A percentile compares a stretch with the other conserved stretches of the same genome.
Conservation (phyloP, 169 alveolate genomes). For the Eimeria maxima region DNA sequence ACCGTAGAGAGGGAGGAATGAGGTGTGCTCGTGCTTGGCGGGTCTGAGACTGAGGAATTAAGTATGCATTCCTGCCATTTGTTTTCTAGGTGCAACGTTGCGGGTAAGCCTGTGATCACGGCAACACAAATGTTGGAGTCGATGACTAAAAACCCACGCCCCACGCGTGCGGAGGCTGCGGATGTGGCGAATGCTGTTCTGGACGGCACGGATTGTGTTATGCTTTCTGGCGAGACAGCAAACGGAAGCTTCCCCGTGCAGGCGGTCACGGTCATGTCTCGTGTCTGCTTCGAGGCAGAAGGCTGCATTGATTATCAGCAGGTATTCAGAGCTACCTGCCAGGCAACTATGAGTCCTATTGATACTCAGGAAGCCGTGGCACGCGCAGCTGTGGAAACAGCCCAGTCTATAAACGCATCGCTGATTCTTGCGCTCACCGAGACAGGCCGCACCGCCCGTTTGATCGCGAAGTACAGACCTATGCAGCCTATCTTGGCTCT, state of each 20-base stretch:
- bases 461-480: constrained; percentile 98
- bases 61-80: no score
- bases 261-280: constrained; percentile 92
- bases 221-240: constrained; percentile 97
- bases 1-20: neutral
- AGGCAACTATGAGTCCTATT: constrained; percentile 78
- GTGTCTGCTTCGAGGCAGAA: constrained; percentile 95
- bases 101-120: constrained; percentile 98
- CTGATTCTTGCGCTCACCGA: constrained; percentile 97
- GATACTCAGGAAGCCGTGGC: constrained; percentile 88
- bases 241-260: constrained; percentile 93
- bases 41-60: neutral
- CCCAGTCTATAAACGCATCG: constrained; percentile 90
- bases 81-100: constrained; percentile 92
- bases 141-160: constrained; percentile 98
- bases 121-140: constrained; percentile 99
- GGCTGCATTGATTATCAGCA: constrained; percentile 89
- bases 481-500: constrained; percentile 95
- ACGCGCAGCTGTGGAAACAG: constrained; percentile 89
- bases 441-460: constrained; percentile 98
- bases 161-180: constrained; percentile 99
- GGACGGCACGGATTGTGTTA: constrained; percentile 99
- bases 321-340: constrained; percentile 81
- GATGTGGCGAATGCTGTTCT: constrained; percentile 99
- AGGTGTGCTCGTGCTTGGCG: neutral